A percentile compares a stretch with the other conserved stretches of the same genome.
phyloP scores from a whole-genome alignment of 345 rosid genomes.

The Syzygium jambos region DNA sequence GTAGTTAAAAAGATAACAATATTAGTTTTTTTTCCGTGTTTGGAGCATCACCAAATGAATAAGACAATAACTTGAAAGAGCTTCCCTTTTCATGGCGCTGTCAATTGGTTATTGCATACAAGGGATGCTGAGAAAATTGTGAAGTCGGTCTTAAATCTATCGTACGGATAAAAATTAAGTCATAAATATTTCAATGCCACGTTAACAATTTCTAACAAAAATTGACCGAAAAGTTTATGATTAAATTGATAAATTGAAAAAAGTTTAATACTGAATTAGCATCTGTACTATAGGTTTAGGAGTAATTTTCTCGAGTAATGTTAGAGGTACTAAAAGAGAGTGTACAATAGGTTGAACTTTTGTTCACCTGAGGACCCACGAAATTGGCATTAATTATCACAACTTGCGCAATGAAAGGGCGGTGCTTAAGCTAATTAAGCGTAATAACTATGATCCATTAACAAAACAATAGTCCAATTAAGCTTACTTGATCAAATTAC shows the following conservation, averaged over 20 bases:
- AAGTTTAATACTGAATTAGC: not conserved
- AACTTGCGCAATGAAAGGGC: not conserved
- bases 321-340: not conserved
- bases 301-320: rapidly evolving
- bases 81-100: not conserved
- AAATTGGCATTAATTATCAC: not conserved
- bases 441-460: not conserved
- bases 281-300: rapidly evolving
- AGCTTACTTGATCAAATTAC: not conserved
- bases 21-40: not conserved
- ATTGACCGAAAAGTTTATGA: not conserved
- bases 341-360: not conserved
- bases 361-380: not conserved
- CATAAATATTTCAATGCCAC: not conserved
- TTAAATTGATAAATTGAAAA: not conserved
- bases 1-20: not conserved
- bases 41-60: too few species aligned
- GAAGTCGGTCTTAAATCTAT: too few species aligned
- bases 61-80: not conserved
- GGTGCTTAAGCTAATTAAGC: not conserved
- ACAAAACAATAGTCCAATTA: not conserved
- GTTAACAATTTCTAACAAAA: rapidly evolving
- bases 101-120: not conserved
- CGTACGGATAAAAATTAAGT: not conserved
- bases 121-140: not conserved